Conservation (phyloP, 257 asterid genomes). For the Euphrasia confusa region DNA sequence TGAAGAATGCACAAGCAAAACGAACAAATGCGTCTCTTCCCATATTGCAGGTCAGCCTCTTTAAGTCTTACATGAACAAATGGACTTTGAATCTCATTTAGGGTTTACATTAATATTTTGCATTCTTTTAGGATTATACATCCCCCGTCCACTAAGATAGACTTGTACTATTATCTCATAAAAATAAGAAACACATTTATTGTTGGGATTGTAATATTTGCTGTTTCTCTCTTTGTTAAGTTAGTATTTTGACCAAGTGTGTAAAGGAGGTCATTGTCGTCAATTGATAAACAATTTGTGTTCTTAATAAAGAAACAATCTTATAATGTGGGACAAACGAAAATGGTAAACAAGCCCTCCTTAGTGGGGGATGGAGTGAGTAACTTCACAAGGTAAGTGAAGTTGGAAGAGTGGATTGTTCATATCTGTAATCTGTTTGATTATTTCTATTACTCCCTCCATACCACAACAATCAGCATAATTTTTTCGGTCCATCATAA, state of each 20-base stretch:
- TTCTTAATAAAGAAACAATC: not conserved
- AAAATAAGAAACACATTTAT: not conserved
- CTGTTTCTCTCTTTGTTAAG: not conserved
- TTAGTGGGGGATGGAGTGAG: too few relatives aligned
- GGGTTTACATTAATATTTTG: slow-evolving; percentile 11
- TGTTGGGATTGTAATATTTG: not conserved
- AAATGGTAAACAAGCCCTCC: not conserved
- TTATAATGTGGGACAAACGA: not conserved
- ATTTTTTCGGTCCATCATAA: too few relatives aligned
- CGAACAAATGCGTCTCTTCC: slow-evolving; percentile 83
- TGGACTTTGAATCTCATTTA: not conserved
- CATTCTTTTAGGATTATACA: slow-evolving; percentile 7
- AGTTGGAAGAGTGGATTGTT: slow-evolving; percentile 4
- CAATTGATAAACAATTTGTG: not conserved
- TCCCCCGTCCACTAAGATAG: not conserved
- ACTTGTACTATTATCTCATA: not conserved
- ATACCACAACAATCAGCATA: too few relatives aligned
- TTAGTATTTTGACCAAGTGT: not conserved
- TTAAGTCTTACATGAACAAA: not conserved
- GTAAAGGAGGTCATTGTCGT: not conserved
- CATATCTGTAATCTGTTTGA: slow-evolving; percentile 6
- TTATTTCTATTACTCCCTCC: not conserved
- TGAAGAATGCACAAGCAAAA: slow-evolving; percentile 94
- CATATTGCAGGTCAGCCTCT: slow-evolving; percentile 57
- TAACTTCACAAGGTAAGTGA: not conserved